Evolutionary conservation across 768 basidiomycete species (phyloP), one percentile per base, ranked within the genome.

Genomic region (Tylopilus vinaceipallidus): DNA sequence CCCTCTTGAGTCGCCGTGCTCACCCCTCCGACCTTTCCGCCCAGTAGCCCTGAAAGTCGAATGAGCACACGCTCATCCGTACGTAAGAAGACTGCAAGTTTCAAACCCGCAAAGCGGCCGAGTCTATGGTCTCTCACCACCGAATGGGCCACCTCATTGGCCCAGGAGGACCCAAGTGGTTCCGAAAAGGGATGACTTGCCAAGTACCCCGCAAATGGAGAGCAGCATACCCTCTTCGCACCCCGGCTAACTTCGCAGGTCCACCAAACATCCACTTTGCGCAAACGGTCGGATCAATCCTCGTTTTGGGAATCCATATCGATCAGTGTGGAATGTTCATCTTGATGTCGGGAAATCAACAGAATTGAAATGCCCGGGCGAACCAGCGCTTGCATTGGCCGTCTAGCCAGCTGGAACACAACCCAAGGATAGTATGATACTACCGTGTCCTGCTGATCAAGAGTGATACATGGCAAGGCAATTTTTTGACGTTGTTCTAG

Each of bases 21-120:
- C n/a, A n/a, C n/a, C n/a, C n/a, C n/a, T n/a, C n/a, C n/a, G n/a
- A n/a, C n/a, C n/a, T n/a, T n/a, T n/a, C n/a, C n/a, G 6, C 27
- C 27, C 27, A 29, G 27, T 29, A 12, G 27, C 27, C 12, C 12
- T 12, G 27, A 29, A 29, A 29, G 27, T 29, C 6, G 12, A 29
- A 14, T 32, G 14, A 11, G 30, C 23, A 35, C n/a, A 30, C 26
- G 22, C 22, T 23, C 40, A 4, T 12, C 19, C 45, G 44, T 53
- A 54, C 56, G 56, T 58, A 53, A 53, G 42, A 19, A 22, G 10
- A 27, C 14, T 14, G 29, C 17, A 14, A 11, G 6, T 29, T 29
- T 29, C 10, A 2, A 32, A 14, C 32, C 32, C 11, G 10, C 32
- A 14, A 6, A 32, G 32, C 14, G 11, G 32, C 10, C 12, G 2